These are phyloP conservation scores for Skeletonema tropicum DNA, from an alignment of 108 stramenopile species.

Conservation along the genomic window DNA sequence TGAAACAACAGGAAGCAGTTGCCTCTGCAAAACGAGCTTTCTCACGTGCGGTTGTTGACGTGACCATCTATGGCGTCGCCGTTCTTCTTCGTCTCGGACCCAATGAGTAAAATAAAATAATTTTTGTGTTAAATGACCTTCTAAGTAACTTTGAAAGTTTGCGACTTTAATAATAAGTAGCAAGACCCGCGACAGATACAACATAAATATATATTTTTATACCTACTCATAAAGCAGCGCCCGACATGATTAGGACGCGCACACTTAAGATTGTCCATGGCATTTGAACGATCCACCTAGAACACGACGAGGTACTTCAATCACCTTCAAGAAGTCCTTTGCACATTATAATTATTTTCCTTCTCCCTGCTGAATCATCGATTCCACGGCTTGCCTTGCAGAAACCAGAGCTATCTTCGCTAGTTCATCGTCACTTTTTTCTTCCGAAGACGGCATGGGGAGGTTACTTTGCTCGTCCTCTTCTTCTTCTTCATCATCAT, in stretches of 20 bases:
- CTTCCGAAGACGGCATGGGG: slow-evolving; percentile 2
- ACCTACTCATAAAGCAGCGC: no score
- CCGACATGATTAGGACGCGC: no score
- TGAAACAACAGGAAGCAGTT: not conserved
- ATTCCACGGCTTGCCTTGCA: slow-evolving; percentile 13
- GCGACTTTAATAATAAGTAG: no score
- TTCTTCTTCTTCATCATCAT: not conserved
- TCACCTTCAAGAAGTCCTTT: not conserved
- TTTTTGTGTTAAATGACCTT: no score
- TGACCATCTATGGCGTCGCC: not conserved
- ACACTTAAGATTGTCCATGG: not conserved
- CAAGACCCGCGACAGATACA: no score
- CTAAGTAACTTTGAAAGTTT: no score
- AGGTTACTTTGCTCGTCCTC: not conserved
- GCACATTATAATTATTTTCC: not conserved
- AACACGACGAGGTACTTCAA: not conserved
- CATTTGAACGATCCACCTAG: not conserved
- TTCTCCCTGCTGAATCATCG: not conserved
- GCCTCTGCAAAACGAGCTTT: not conserved
- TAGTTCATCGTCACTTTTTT: slow-evolving; percentile 32
- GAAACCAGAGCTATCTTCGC: slow-evolving; percentile 38
- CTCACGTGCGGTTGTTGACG: not conserved
- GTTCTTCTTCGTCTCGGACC: not conserved
- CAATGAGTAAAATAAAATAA: not conserved
- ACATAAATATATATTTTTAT: no score